These are phyloP conservation scores for Colletotrichum siamense DNA, from an alignment of 2,329 filamentous ascomycete genomes.

Conservation along the genomic window DNA sequence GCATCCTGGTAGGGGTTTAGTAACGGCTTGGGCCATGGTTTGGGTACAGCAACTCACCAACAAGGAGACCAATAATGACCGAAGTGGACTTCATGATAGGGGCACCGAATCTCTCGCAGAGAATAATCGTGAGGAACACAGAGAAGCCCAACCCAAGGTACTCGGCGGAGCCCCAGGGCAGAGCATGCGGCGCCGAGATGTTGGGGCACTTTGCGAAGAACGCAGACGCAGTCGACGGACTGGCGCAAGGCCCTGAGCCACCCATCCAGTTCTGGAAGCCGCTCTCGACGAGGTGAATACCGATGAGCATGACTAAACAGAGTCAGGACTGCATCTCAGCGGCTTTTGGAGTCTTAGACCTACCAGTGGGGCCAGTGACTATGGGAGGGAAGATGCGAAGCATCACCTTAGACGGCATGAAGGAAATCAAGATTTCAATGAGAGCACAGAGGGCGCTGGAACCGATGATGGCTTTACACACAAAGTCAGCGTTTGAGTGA, in stretches of 20 bases:
- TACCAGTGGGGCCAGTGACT: slow-evolving; percentile 71
- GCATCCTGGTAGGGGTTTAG: slow-evolving; percentile 61
- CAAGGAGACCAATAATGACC: slow-evolving; percentile 74
- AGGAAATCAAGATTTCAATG: slow-evolving; percentile 76
- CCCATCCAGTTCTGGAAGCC: slow-evolving; percentile 83
- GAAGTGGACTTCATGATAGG: slow-evolving; percentile 85
- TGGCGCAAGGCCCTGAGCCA: slow-evolving; percentile 66
- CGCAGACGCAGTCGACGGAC: slow-evolving; percentile 55
- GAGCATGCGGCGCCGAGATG: slow-evolving; percentile 70
- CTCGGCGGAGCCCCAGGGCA: slow-evolving; percentile 81
- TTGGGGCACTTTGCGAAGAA: slow-evolving; percentile 71
- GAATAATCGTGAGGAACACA: slow-evolving; percentile 79
- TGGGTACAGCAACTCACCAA: not conserved
- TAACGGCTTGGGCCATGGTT: not conserved
- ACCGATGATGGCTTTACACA: slow-evolving; percentile 68
- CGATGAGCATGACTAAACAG: slow-evolving; percentile 65
- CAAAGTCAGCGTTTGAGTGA: not conserved
- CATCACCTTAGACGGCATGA: slow-evolving; percentile 72
- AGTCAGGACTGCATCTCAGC: not conserved
- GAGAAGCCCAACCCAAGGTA: slow-evolving; percentile 81
- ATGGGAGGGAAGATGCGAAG: slow-evolving; percentile 81
- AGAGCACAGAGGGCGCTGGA: slow-evolving; percentile 70
- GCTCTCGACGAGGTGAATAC: slow-evolving; percentile 72
- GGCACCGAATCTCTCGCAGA: slow-evolving; percentile 81
- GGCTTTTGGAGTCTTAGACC: slow-evolving; percentile 36